A percentile compares a stretch with the other conserved stretches of the same genome.
Evolutionary conservation across 371 early-diverging fungal genomes (phyloP).

Genomic region (Edhazardia aedis): DNA sequence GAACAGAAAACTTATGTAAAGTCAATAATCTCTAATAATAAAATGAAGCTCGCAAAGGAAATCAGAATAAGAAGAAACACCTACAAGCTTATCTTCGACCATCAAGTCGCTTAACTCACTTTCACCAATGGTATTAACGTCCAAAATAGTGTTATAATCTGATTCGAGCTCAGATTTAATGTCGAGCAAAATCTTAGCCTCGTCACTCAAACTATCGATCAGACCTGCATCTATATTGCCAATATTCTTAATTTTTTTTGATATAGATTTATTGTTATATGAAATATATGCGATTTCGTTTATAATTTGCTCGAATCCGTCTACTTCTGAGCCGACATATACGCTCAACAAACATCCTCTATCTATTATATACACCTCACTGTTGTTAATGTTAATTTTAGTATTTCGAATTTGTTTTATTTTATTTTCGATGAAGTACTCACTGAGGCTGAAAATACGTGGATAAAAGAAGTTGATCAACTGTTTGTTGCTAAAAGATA

Average conservation of each 20-base stretch:
- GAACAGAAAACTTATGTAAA: no score
- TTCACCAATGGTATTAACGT: conserved; percentile 30
- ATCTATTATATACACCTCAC: conserved; percentile 44
- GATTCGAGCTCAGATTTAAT: conserved; percentile 5
- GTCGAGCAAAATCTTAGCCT: neutral
- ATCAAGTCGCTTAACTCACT: conserved; percentile 28
- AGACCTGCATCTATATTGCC: neutral
- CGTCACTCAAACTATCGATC: neutral
- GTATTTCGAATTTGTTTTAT: conserved; percentile 22
- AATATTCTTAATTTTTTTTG: neutral
- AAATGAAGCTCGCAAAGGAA: conserved; percentile 29
- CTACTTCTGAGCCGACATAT: conserved; percentile 41
- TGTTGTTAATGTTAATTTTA: conserved; percentile 13
- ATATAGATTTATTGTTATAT: neutral
- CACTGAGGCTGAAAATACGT: conserved; percentile 32
- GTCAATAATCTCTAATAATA: no score
- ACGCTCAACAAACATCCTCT: conserved; percentile 27
- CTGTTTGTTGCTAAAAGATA: conserved; percentile 25
- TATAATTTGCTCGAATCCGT: no score
- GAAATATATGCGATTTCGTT: conserved; percentile 2
- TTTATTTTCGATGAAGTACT: conserved; percentile 26
- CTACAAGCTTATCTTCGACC: conserved; percentile 39
- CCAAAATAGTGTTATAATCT: conserved; percentile 26
- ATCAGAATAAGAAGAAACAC: conserved; percentile 18
- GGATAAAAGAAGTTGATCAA: conserved; percentile 45